A percentile compares a stretch with the other conserved stretches of the same genome.
phyloP scores from a whole-genome alignment of 176 grass and related monocot species.

The Aegilops umbellulata region DNA sequence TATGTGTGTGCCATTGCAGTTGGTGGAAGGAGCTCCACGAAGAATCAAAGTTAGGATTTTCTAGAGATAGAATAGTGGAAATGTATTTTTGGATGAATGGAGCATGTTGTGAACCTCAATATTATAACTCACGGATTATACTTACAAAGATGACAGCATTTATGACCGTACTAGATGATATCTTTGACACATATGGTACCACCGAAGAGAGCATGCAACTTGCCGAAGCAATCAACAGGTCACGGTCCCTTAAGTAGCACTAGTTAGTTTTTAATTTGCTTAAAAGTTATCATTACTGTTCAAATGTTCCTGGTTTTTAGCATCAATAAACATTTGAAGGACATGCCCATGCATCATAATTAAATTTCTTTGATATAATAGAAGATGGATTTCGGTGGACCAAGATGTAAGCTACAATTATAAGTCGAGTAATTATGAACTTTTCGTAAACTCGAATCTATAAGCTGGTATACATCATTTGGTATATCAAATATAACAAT shows the following conservation, averaged over 20 bases:
- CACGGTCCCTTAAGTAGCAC: background rate
- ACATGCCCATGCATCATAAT: background rate
- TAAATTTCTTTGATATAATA: background rate
- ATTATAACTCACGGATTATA: constrained; percentile 30
- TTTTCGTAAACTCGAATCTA: background rate
- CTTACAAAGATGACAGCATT: constrained; percentile 18
- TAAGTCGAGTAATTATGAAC: background rate
- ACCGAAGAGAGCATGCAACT: constrained; percentile 25
- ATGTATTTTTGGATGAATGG: constrained; percentile 48
- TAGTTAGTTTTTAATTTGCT: no score
- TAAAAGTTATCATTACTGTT: background rate
- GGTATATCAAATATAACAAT: background rate
- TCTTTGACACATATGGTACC: constrained; percentile 28
- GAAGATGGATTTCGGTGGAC: background rate
- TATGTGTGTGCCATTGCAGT: background rate
- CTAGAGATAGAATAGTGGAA: constrained; percentile 45
- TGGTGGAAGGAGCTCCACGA: constrained; percentile 29
- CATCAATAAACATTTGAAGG: background rate
- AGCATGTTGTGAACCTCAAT: constrained; percentile 28
- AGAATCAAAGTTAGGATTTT: constrained; percentile 37
- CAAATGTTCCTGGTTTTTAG: background rate
- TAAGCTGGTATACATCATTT: background rate
- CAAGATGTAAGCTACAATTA: background rate
- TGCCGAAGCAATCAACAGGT: constrained; percentile 39
- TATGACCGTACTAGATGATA: constrained; percentile 36